Conservation (phyloP, 2,329 filamentous ascomycete species). For the Dothidotthia symphoricarpi region DNA sequence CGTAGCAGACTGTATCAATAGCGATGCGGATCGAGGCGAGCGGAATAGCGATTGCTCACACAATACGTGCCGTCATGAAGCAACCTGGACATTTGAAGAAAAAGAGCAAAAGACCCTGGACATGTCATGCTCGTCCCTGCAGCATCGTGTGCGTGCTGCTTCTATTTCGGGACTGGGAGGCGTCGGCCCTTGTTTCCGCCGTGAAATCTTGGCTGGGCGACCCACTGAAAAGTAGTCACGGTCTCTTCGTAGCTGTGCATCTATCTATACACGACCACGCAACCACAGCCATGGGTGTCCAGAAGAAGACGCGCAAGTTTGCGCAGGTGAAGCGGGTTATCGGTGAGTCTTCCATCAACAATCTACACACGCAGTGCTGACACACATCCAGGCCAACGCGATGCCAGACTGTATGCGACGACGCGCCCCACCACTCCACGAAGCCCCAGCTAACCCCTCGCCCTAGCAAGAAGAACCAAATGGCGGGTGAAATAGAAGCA, state of each 20-base stretch:
- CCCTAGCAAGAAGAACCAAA: slow-evolving; percentile 67
- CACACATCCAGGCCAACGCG: slow-evolving; percentile 54
- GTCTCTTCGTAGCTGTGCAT: no score
- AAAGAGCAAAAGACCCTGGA: no score
- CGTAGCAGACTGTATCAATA: no score
- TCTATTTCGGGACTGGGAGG: slow-evolving; percentile 9
- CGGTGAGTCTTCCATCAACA: slow-evolving; percentile 43
- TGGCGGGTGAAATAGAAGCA: slow-evolving; percentile 60
- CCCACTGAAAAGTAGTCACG: slow-evolving; percentile 14
- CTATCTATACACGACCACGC: slow-evolving; percentile 12
- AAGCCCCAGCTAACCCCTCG: slow-evolving; percentile 7
- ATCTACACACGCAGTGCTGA: slow-evolving; percentile 4
- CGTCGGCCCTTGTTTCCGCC: slow-evolving; percentile 1
- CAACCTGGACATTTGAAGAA: no score
- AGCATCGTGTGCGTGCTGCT: slow-evolving; percentile 4
- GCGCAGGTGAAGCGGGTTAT: slow-evolving; percentile 79
- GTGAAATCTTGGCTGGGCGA: slow-evolving; percentile 4
- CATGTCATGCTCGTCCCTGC: slow-evolving; percentile 10
- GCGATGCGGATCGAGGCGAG: no score
- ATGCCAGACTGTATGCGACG: slow-evolving; percentile 62
- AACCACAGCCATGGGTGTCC: slow-evolving; percentile 68
- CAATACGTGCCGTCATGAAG: no score
- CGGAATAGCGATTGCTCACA: no score
- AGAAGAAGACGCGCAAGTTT: slow-evolving; percentile 91
- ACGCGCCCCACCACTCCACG: slow-evolving; percentile 12